Percentiles rank a stretch among this genome's conserved stretches.
These are phyloP conservation scores for Recurvomyces mirabilis DNA, from an alignment of 495 filamentous ascomycete species.

Conservation along the genomic window DNA sequence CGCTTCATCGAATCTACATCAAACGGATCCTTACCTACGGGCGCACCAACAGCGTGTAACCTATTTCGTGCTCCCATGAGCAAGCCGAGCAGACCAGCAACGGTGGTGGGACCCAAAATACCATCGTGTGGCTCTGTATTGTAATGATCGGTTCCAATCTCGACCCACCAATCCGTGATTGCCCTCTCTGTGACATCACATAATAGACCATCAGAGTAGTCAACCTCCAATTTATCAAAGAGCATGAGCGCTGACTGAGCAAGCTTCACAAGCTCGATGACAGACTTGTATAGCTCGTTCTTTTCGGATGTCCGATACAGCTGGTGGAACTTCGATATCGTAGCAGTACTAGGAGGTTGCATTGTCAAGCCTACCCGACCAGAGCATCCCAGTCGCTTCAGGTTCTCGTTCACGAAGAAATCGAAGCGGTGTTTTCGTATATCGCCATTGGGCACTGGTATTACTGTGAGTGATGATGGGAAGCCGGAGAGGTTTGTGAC, in stretches of 20 bases:
- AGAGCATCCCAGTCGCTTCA: conserved; percentile 86
- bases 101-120: conserved; percentile 81
- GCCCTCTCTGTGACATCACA: conserved; percentile 89
- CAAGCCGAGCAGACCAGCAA: conserved; percentile 76
- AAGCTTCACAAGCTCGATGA: conserved; percentile 81
- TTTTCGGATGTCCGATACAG: conserved; percentile 78
- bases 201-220: conserved; percentile 83
- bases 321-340: conserved; percentile 82
- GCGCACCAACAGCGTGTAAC: conserved; percentile 66
- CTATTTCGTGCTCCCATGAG: conserved; percentile 83
- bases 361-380: conserved; percentile 79
- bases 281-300: conserved; percentile 61
- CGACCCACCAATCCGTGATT: conserved; percentile 91
- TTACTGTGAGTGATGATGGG: conserved; percentile 78
- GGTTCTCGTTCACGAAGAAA: conserved; percentile 89
- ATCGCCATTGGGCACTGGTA: conserved; percentile 79
- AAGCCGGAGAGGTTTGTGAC: conserved; percentile 87
- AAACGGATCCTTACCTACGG: conserved; percentile 85
- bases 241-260: conserved; percentile 82
- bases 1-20: conserved; percentile 71
- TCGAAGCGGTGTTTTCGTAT: conserved; percentile 66
- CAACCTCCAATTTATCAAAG: conserved; percentile 76
- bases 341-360: conserved; percentile 60
- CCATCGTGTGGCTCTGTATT: conserved; percentile 87
- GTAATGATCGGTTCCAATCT: conserved; percentile 82